Conservation (phyloP, 805 yeast species). For the Grigorovia jiainica region DNA sequence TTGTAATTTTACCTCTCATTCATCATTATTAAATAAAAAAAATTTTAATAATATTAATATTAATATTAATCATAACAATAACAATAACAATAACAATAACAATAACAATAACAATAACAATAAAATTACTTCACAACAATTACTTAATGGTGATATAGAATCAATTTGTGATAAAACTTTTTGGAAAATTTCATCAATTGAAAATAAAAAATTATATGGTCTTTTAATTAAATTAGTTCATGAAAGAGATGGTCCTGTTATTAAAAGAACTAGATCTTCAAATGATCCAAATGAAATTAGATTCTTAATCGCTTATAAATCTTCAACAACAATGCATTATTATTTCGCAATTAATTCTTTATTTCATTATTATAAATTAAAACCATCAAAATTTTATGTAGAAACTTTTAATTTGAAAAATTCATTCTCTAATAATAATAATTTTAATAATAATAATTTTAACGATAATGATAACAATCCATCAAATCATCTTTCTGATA, state of each 20-base stretch:
- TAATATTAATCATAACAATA: background rate
- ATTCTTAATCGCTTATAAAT: slow-evolving; percentile 79
- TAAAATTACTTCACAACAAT: slow-evolving; percentile 8
- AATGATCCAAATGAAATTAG: slow-evolving; percentile 78
- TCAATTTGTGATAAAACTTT: slow-evolving; percentile 73
- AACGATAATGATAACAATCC: background rate
- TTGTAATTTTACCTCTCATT: slow-evolving; percentile 39
- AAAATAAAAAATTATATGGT: slow-evolving; percentile 71
- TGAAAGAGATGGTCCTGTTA: slow-evolving; percentile 81
- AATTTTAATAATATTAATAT: too few species aligned
- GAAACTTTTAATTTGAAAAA: slow-evolving; percentile 56
- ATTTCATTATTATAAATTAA: slow-evolving; percentile 80
- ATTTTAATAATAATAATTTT: slow-evolving; percentile 23
- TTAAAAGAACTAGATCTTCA: slow-evolving; percentile 65
- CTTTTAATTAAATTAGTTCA: slow-evolving; percentile 61
- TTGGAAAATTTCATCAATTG: slow-evolving; percentile 63
- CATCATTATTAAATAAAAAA: too few species aligned
- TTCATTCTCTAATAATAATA: slow-evolving; percentile 24
- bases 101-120: background rate
- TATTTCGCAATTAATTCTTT: slow-evolving; percentile 79
- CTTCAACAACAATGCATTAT: slow-evolving; percentile 75
- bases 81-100: too few species aligned
- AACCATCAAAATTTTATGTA: slow-evolving; percentile 80
- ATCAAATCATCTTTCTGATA: slow-evolving; percentile 35
- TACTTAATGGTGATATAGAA: slow-evolving; percentile 38